Base-by-base conservation (phyloP, 108 stramenopile genomes). In the Skeletonema menzelii region DNA sequence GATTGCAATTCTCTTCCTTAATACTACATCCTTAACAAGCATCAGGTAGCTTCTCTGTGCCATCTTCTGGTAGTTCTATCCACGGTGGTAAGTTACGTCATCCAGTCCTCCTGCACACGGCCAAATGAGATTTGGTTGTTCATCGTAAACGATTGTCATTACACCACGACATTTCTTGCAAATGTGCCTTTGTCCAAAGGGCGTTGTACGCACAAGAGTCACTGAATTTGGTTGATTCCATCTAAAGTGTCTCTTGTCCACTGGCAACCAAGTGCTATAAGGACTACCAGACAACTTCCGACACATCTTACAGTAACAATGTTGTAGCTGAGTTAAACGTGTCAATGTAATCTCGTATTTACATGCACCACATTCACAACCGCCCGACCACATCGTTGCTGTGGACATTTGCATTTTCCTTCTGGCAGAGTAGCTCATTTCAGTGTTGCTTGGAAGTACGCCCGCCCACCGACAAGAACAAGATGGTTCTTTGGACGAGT, bases 61-160 rank as follows among this genome's bases (percentile, higher is more conserved):
- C 82, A 63, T 82, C 82, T 32, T 56, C 26, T 40, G 70, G 71
- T 12, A 73, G 22, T n/a, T 14, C 32, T 11, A 73, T 67, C 82
- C 83, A 83, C 5, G 58, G 32, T 53, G 73, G 82, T 32, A 75
- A 31, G 22, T 75, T 65, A 22, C 56, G 53, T 83, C 77, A 61
- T 83, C 82, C 3, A 79, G 47, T 11, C 73, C 62, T 26, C 78
- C 77, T 1, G 82, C 82, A 22, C 63, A 64, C 4, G 82, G 82
- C 82, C 82, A 83, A 17, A 66, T 46, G 5, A 38, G 24, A 58
- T 83, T 74, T 3, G 77, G 72, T 12, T 82, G 76, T 1, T 67
- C 73, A 49, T 83, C 77, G 63, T 83, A 83, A 6, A 83, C 73
- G 40, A 83, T 83, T 8, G 78, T 79, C 82, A 83, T 37, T 6